A percentile compares a stretch with the other conserved stretches of the same genome.
Conservation (phyloP, 495 filamentous ascomycete genomes). For the Astrocystis sublimbata region DNA sequence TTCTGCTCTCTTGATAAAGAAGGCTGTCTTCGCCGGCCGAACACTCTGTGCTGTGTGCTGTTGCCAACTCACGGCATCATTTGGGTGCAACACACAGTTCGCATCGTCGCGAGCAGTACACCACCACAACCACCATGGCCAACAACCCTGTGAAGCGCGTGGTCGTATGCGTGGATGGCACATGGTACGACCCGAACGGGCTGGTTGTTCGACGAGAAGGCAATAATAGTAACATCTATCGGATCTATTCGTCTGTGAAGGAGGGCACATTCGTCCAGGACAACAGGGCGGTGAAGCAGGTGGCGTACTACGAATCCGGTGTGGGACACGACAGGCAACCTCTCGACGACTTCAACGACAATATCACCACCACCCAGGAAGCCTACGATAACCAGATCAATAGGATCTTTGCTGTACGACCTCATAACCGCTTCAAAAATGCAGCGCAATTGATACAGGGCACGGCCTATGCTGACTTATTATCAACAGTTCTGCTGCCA, state of each 20-base stretch:
- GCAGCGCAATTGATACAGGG: not conserved
- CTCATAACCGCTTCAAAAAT: not conserved
- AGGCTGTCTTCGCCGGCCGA: slow-evolving; percentile 8
- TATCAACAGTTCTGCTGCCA: slow-evolving; percentile 13
- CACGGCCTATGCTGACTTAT: not conserved
- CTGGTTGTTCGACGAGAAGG: slow-evolving; percentile 14
- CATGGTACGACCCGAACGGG: slow-evolving; percentile 18
- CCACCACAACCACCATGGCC: slow-evolving; percentile 12
- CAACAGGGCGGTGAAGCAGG: slow-evolving; percentile 17
- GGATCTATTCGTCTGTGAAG: slow-evolving; percentile 16
- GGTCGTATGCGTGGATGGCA: slow-evolving; percentile 15
- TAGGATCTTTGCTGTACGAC: slow-evolving; percentile 15
- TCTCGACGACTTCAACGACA: slow-evolving; percentile 9
- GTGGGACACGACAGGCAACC: slow-evolving; percentile 14
- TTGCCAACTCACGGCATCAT: not conserved
- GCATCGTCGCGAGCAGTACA: slow-evolving; percentile 1
- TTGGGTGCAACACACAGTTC: not conserved
- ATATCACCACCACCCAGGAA: slow-evolving; percentile 8
- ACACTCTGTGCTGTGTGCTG: too few species aligned
- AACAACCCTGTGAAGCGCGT: slow-evolving; percentile 18
- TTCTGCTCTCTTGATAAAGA: slow-evolving; percentile 6
- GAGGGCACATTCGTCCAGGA: slow-evolving; percentile 18
- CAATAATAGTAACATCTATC: slow-evolving; percentile 19
- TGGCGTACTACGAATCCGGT: slow-evolving; percentile 16
- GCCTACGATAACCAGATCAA: slow-evolving; percentile 13